phyloP scores from a whole-genome alignment of 1,139 yeast genomes.

The Saccharomyces hybrid region DNA sequence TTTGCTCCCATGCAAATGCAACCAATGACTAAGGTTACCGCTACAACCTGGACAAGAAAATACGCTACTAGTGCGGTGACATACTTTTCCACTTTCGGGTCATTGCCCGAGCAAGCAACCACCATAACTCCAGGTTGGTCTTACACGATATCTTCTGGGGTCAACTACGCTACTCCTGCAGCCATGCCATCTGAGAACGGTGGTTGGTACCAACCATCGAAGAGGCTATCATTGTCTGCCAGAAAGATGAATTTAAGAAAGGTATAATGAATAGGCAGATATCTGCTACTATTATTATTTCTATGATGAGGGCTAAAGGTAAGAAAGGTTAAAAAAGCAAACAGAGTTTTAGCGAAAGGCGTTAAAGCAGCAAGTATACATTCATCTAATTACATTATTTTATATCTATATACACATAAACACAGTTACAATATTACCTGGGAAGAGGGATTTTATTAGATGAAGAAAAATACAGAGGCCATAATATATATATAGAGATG shows the following conservation, averaged over 20 bases:
- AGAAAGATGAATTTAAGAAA: slow-evolving; percentile 21
- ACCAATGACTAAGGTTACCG: slow-evolving; percentile 66
- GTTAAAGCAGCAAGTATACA: slow-evolving; percentile 1
- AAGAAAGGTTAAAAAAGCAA: slow-evolving; percentile 2
- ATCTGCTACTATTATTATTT: not conserved
- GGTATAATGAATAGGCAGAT: not conserved
- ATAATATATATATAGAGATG: not conserved
- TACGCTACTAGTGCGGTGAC: slow-evolving; percentile 64
- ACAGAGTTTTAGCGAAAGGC: slow-evolving; percentile 2
- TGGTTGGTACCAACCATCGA: slow-evolving; percentile 41
- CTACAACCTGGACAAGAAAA: slow-evolving; percentile 52
- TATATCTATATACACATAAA: slow-evolving; percentile 1
- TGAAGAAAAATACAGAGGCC: not conserved
- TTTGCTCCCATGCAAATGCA: slow-evolving; percentile 90
- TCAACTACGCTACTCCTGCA: slow-evolving; percentile 62
- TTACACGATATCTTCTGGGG: slow-evolving; percentile 55
- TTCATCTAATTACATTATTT: not conserved
- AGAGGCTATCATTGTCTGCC: slow-evolving; percentile 34
- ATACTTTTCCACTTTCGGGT: slow-evolving; percentile 39
- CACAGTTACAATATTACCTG: not conserved
- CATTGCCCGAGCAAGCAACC: slow-evolving; percentile 44
- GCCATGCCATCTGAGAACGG: slow-evolving; percentile 53
- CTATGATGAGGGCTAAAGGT: not conserved
- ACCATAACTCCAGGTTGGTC: slow-evolving; percentile 82
- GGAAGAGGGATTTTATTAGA: not conserved